Evolutionary conservation across 179 eudicot species (phyloP).

Genomic region (Sideroxylon spinosum): DNA sequence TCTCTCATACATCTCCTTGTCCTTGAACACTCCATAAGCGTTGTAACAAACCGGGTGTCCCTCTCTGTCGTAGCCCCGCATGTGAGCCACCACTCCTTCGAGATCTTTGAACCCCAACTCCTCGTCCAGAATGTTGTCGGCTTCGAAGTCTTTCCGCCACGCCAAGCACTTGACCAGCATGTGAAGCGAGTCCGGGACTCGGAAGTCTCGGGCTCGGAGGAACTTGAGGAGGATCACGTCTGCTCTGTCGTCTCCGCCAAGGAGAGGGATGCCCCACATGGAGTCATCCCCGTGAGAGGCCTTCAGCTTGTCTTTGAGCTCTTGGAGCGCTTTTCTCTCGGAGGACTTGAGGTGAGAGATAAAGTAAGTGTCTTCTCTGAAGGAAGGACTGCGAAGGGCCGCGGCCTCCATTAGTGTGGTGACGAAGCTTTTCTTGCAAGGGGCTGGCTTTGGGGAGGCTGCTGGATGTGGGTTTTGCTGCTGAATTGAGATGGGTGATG

Average conservation of each 20-base stretch:
- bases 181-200: conserved; percentile 40
- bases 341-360: conserved; percentile 54
- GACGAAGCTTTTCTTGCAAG: conserved; percentile 41
- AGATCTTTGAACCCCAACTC: conserved; percentile 73
- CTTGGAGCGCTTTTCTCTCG: conserved; percentile 53
- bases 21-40: conserved; percentile 88
- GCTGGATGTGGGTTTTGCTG: conserved; percentile 14
- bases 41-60: conserved; percentile 92
- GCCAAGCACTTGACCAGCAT: conserved; percentile 58
- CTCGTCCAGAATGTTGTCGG: conserved; percentile 59
- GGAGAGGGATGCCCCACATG: conserved; percentile 64
- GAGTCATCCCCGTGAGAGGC: conserved; percentile 20
- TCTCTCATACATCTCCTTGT: conserved; percentile 70
- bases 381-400: conserved; percentile 54
- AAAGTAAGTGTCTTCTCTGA: conserved; percentile 75
- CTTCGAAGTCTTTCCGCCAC: conserved; percentile 66
- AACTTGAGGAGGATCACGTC: conserved; percentile 80
- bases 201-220: conserved; percentile 73
- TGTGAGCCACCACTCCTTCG: conserved; percentile 82
- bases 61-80: conserved; percentile 67
- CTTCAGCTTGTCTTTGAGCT: conserved; percentile 45
- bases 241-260: conserved; percentile 35
- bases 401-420: conserved; percentile 59
- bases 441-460: conserved; percentile 27
- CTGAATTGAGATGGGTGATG: conserved; percentile 18